Base-by-base conservation (phyloP, 2,329 filamentous ascomycete genomes). In the Cercospora citrullina region DNA sequence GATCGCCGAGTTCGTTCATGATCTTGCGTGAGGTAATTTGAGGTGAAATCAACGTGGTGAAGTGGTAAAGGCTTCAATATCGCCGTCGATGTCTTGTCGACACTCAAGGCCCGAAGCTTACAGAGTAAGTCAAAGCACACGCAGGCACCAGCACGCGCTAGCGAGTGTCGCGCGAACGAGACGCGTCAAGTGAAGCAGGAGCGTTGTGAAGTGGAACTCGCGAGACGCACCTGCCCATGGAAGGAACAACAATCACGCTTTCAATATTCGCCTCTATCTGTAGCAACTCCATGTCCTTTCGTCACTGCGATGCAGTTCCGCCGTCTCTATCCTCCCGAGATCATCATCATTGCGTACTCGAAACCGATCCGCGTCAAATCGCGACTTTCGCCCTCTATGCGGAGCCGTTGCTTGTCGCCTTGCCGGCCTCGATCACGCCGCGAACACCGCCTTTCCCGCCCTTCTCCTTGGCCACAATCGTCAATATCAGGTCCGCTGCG, bases 361-460 rank as follows among this genome's bases (percentile, higher is more conserved):
- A 39, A 61, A 63, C 28, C 57, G 63, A 53, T 28, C 65, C 64
- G 9, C 57, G 30, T 31, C 51, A 61, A 18, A 55, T 60, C 5
- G 30, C 60, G n/a, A 45, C 21, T 59, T 42, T 66, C 42, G 59
- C 68, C 18, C 57, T 31, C 48, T 64, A 64, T 7, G 64, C 61
- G 26, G 60, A 65, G 18, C 72, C 73, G 63, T 74, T 74, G 65
- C 66, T 64, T 55, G 69, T 64, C 4, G 68, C 67, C 69, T 68
- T 68, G n/a, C 70, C 72, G 30, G 72, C 74, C 63, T 85, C 83
- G 59, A 87, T 77, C 63, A 76, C 79, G 59, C 91, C 92, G 74
- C 93, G 85, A 68, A 95, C 89, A 73, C 93, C 94, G 53, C 91
- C 91, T 84, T 96, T 94, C 68, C 88, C 91, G 71, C 94, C 94